Percentiles rank a stretch among this genome's conserved stretches.
Conservation (phyloP, 345 rosid species). For the Brassica juncea region DNA sequence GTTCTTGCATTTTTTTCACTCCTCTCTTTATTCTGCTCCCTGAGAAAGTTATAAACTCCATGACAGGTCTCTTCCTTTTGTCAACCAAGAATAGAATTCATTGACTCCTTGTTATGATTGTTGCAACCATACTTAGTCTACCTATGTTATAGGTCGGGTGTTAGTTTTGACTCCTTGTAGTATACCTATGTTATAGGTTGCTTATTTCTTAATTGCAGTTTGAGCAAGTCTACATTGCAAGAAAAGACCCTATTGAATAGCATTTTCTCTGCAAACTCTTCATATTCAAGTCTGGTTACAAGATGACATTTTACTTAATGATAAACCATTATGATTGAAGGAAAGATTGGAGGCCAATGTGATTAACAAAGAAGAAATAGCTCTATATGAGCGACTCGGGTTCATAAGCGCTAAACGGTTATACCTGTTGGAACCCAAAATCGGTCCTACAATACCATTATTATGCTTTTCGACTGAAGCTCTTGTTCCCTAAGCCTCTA, state of each 20-base stretch:
- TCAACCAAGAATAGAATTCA: too few relatives aligned
- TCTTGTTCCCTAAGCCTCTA: conserved; percentile 59
- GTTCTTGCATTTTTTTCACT: neutral
- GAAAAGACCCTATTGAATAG: neutral
- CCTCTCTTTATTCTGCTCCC: conserved; percentile 4
- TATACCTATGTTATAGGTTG: too few relatives aligned
- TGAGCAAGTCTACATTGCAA: conserved; percentile 2
- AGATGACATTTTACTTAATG: neutral
- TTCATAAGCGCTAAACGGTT: conserved; percentile 91
- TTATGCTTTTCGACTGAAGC: conserved; percentile 71
- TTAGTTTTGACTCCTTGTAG: too few relatives aligned
- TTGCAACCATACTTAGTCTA: too few relatives aligned
- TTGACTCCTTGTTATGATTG: too few relatives aligned
- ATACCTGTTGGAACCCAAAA: conserved; percentile 34
- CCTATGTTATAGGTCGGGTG: too few relatives aligned
- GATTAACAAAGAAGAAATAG: conserved; percentile 91
- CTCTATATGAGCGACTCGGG: conserved; percentile 85
- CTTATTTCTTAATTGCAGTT: too few relatives aligned
- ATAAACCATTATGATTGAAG: conserved; percentile 41
- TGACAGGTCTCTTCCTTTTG: too few relatives aligned
- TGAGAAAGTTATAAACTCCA: too few relatives aligned
- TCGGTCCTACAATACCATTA: too few relatives aligned
- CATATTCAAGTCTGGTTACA: neutral
- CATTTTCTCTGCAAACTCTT: neutral
- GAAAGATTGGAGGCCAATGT: conserved; percentile 97